Evolutionary conservation across 495 filamentous ascomycete species (phyloP).

Genomic region (Penicillium daleae): DNA sequence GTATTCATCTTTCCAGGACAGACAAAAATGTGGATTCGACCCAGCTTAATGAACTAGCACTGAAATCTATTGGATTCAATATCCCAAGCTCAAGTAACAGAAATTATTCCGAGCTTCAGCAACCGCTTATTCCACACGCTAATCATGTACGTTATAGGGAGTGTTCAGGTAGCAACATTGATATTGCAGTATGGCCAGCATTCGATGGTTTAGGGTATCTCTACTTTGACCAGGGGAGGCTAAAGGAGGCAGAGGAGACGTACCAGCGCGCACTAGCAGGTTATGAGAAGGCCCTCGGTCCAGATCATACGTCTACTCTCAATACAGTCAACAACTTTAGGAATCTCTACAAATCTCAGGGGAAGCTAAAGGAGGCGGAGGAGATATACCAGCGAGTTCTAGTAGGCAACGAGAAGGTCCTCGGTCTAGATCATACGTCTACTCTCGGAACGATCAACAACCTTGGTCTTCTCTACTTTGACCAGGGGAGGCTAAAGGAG

Average conservation of each 20-base stretch:
- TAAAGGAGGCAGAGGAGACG: constrained; percentile 40
- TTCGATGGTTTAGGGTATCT: constrained; percentile 21
- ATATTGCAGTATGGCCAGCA: constrained; percentile 27
- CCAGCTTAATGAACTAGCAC: constrained; percentile 26
- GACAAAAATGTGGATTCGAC: constrained; percentile 9
- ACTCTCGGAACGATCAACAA: neutral
- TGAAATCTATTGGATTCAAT: constrained; percentile 29
- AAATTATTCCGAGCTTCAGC: constrained; percentile 35
- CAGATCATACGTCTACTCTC: constrained; percentile 37
- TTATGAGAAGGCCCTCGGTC: constrained; percentile 33
- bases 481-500: neutral
- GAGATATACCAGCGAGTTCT: constrained; percentile 25
- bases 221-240: constrained; percentile 34
- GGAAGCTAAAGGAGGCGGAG: constrained; percentile 25
- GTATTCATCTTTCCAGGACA: constrained; percentile 19
- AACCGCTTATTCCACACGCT: constrained; percentile 44
- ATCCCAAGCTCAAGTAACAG: constrained; percentile 20
- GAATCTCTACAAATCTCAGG: constrained; percentile 23
- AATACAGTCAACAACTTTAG: constrained; percentile 38
- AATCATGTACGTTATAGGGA: constrained; percentile 19
- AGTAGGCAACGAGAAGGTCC: neutral
- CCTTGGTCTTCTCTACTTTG: neutral
- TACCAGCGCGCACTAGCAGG: constrained; percentile 33
- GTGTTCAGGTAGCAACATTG: constrained; percentile 1
- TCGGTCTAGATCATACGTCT: neutral